phyloP scores from a whole-genome alignment of 495 filamentous ascomycete genomes.

The Tuber brumale region DNA sequence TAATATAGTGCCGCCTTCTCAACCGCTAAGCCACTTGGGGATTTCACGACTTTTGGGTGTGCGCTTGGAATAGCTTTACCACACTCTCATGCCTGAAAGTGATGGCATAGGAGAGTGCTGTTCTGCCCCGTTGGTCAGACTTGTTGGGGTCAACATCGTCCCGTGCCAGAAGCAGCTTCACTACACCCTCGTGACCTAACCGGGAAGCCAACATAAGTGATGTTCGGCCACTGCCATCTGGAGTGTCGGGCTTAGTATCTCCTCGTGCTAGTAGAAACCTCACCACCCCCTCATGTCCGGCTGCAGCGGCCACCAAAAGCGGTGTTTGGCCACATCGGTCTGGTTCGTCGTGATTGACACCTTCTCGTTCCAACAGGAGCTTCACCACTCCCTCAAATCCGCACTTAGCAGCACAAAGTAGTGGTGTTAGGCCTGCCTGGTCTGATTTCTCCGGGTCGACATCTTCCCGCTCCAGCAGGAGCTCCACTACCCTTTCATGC shows the following conservation, averaged over 20 bases:
- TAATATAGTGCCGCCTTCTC: neutral
- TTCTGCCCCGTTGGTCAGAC: no score
- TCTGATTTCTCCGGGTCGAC: conserved; percentile 18
- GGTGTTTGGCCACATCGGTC: conserved; percentile 19
- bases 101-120: neutral
- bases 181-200: conserved; percentile 26
- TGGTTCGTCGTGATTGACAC: conserved; percentile 20
- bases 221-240: conserved; percentile 18
- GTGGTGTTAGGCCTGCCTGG: conserved; percentile 19
- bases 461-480: conserved; percentile 11
- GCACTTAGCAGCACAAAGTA: conserved; percentile 19
- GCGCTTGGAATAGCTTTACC: neutral
- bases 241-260: conserved; percentile 21
- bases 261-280: conserved; percentile 18
- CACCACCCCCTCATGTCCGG: conserved; percentile 15
- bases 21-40: neutral
- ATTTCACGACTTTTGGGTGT: neutral
- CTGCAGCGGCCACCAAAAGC: conserved; percentile 18
- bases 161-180: conserved; percentile 26
- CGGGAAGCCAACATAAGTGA: conserved; percentile 25
- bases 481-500: conserved; percentile 28
- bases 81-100: neutral
- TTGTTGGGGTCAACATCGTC: no score
- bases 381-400: conserved; percentile 28
- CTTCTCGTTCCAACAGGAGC: conserved; percentile 24